Base-by-base conservation (phyloP, 768 basidiomycete species). In the Boletales sp. region DNA sequence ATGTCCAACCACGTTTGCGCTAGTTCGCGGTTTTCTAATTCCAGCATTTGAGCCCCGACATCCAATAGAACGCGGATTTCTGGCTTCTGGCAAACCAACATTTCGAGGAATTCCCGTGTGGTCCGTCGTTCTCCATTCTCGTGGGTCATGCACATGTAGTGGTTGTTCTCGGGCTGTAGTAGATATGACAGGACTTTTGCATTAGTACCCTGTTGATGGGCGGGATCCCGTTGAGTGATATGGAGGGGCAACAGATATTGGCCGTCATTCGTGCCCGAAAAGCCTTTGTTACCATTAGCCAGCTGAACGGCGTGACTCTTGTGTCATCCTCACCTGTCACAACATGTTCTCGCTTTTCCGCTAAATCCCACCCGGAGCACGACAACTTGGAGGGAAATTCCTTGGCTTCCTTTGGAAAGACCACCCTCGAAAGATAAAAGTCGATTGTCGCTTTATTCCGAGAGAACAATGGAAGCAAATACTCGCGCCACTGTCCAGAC, bases 21-120 rank as follows among this genome's bases (percentile, higher is more conserved):
- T 5, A 82, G 45, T 21, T 75, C 63, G 2, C 55, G 31, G 51
- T 79, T 82, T 19, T 67, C 60, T 46, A 79, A 62, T 39, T 82
- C 78, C 9, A 82, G 61, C 64, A 82, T 76, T 52, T 82, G 80
- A 0, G 80, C 80, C 4, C 80, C 81, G 12, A 82, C 79, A 39
- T 82, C 80, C 14, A 82, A 60, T 17, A 82, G 59, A 7, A 81
- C 78, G 19, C 68, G 68, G 24, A 81, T 66, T n/a, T 65, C 59
- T 4, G 72, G 73, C 1, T 46, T 46, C 52, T 76, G 69, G 1
- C 48, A n/a, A 11, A 68, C 65, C 4, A 82, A 15, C 17, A 64
- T 48, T 2, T 56, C 14, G 17, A 78, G 52, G 50, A 69, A 47
- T 13, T 56, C 18, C 0, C 10, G 8, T 0, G 67, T 48, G 6